These are phyloP conservation scores for Phoma sp. DNA, from an alignment of 2,329 filamentous ascomycete genomes.

Conservation along the genomic window DNA sequence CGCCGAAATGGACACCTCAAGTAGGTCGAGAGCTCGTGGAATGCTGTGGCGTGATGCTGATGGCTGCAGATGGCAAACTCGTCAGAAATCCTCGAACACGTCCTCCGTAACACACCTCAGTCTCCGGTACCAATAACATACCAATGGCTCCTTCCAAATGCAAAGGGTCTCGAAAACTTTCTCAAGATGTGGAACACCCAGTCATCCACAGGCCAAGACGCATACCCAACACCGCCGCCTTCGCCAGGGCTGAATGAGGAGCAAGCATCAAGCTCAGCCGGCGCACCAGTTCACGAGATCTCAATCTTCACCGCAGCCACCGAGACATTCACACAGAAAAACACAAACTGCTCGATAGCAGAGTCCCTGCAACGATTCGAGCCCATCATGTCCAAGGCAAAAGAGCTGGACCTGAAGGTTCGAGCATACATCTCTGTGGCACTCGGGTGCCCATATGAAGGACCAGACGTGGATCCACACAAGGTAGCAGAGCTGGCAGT, in stretches of 20 bases:
- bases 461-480: constrained; percentile 65
- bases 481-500: constrained; percentile 69
- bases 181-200: constrained; percentile 58
- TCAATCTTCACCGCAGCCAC: constrained; percentile 85
- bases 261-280: constrained; percentile 16
- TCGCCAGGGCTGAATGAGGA: constrained; percentile 44
- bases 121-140: constrained; percentile 69
- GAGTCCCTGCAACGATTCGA: constrained; percentile 75
- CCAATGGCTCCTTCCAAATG: constrained; percentile 82
- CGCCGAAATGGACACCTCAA: constrained; percentile 86
- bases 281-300: constrained; percentile 60
- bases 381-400: constrained; percentile 73
- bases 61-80: constrained; percentile 76
- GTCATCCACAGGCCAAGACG: constrained; percentile 49
- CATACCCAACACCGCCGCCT: constrained; percentile 57
- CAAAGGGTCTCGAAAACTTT: constrained; percentile 73
- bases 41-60: constrained; percentile 50
- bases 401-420: constrained; percentile 70
- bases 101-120: constrained; percentile 65
- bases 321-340: constrained; percentile 79
- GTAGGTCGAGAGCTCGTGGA: constrained; percentile 48
- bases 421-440: constrained; percentile 78
- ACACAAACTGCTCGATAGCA: constrained; percentile 81
- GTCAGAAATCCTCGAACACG: constrained; percentile 73
- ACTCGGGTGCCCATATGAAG: constrained; percentile 79